A percentile compares a stretch with the other conserved stretches of the same genome.
phyloP scores from a whole-genome alignment of 495 filamentous ascomycete genomes.

The Venustampulla echinocandica region DNA sequence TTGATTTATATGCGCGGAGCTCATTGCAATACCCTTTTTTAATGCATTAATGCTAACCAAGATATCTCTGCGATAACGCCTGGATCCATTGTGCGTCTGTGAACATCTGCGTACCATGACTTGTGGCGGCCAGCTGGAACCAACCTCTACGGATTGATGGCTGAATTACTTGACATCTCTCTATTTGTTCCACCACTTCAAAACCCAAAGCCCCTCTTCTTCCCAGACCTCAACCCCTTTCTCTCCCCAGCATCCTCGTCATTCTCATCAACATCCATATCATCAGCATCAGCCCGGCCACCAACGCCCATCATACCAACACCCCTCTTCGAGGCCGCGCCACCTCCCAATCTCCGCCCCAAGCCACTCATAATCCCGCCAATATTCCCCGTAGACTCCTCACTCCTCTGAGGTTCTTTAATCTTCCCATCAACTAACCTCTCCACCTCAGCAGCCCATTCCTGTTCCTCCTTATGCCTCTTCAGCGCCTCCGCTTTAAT shows the following conservation, averaged over 20 bases:
- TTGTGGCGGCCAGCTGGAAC: too few relatives aligned
- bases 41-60: conserved; percentile 25
- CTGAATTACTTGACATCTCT: background rate
- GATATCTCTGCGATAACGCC: too few relatives aligned
- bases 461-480: conserved; percentile 41
- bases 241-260: conserved; percentile 27
- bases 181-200: background rate
- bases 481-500: conserved; percentile 48
- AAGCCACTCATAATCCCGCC: conserved; percentile 21
- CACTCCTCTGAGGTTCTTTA: conserved; percentile 31
- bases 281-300: conserved; percentile 43
- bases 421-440: conserved; percentile 32
- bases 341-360: conserved; percentile 26
- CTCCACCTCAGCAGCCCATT: conserved; percentile 38
- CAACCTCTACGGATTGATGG: too few relatives aligned
- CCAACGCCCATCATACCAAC: conserved; percentile 33
- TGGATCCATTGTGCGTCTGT: too few relatives aligned
- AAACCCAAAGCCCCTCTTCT: conserved; percentile 17
- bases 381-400: conserved; percentile 11
- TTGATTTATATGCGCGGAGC: background rate
- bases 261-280: conserved; percentile 50
- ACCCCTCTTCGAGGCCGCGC: conserved; percentile 32
- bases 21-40: conserved; percentile 19
- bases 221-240: conserved; percentile 11
- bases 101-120: too few relatives aligned